A percentile compares a stretch with the other conserved stretches of the same genome.
Evolutionary conservation across 352 stramenopile species (phyloP).

Genomic region (Pythium vanterpoolii): DNA sequence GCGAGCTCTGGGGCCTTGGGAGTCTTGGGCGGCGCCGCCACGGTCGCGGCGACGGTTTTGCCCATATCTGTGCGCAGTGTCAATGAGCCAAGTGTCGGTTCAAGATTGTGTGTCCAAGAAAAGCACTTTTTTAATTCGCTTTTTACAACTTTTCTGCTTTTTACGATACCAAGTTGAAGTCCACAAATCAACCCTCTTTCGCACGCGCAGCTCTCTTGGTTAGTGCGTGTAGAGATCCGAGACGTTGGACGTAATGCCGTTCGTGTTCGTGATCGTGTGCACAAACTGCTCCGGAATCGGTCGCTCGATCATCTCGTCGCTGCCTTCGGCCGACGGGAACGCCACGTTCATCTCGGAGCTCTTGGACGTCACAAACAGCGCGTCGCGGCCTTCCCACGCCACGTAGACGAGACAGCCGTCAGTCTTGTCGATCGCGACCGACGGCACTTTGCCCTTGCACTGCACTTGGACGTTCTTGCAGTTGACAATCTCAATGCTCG

Average conservation of each 20-base stretch:
- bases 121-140: conserved; percentile 6
- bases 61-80: background rate
- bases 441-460: conserved; percentile 90
- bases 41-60: conserved; percentile 2
- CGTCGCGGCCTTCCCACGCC: conserved; percentile 87
- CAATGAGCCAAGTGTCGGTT: background rate
- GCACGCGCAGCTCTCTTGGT: background rate
- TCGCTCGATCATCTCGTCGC: conserved; percentile 93
- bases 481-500: conserved; percentile 97
- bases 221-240: conserved; percentile 94
- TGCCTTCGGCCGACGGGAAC: conserved; percentile 81
- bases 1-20: conserved; percentile 10
- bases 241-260: conserved; percentile 88
- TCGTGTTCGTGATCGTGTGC: conserved; percentile 88
- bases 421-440: conserved; percentile 98
- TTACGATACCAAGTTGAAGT: background rate
- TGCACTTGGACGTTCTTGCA: conserved; percentile 97
- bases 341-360: conserved; percentile 96
- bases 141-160: background rate
- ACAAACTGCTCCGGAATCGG: conserved; percentile 98
- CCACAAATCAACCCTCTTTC: too few relatives aligned
- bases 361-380: conserved; percentile 95
- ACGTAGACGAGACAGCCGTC: conserved; percentile 96
- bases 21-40: conserved; percentile 7
- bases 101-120: conserved; percentile 2